Evolutionary conservation across 805 yeast genomes (phyloP).

Genomic region (Alloascoidea africana): DNA sequence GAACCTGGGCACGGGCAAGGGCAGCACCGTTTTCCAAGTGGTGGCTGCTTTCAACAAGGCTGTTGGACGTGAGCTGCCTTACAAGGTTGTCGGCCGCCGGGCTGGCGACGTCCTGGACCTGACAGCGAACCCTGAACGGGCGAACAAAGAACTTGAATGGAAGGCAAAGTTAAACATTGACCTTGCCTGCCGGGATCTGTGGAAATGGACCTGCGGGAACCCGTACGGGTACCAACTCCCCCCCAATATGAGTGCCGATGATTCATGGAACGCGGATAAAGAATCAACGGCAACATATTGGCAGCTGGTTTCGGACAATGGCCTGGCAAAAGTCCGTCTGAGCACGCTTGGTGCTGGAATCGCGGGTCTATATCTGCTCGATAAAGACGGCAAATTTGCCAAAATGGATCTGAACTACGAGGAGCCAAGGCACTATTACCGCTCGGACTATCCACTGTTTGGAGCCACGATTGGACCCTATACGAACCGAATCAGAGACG

Average conservation of each 20-base stretch:
- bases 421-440: too few relatives aligned
- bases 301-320: too few relatives aligned
- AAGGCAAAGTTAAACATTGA: slow-evolving; percentile 36
- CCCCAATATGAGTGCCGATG: neutral
- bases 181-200: slow-evolving; percentile 55
- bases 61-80: slow-evolving; percentile 48
- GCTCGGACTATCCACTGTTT: slow-evolving; percentile 26
- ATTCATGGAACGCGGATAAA: neutral
- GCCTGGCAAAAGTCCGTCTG: neutral
- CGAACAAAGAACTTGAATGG: slow-evolving; percentile 55
- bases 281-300: too few relatives aligned
- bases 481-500: slow-evolving; percentile 35
- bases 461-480: slow-evolving; percentile 44
- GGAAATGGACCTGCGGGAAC: slow-evolving; percentile 63
- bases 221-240: slow-evolving; percentile 40
- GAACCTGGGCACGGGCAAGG: slow-evolving; percentile 75
- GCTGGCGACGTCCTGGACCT: slow-evolving; percentile 66
- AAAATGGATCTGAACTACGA: too few relatives aligned
- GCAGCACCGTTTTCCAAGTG: slow-evolving; percentile 66
- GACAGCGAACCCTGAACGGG: slow-evolving; percentile 57
- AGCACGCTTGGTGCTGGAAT: neutral
- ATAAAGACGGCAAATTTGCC: neutral
- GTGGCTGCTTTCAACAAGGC: slow-evolving; percentile 48
- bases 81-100: slow-evolving; percentile 50
- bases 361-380: neutral